Evolutionary conservation across 768 basidiomycete genomes (phyloP), one percentile per base, ranked within the genome.

Genomic region (Pisolithus marmoratus): DNA sequence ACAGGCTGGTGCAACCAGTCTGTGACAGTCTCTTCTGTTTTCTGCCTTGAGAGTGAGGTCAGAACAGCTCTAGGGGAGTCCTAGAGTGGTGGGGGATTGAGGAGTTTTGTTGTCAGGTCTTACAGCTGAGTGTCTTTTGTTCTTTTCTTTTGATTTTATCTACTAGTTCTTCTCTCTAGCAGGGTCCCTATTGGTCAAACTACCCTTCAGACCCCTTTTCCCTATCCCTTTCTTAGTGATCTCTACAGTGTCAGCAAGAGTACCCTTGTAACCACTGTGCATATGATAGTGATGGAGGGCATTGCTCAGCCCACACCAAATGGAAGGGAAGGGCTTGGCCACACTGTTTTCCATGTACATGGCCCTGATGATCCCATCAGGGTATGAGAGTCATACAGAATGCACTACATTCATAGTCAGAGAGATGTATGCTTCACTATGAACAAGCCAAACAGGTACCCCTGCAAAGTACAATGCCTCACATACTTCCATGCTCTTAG

Each of bases 371-470:
- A n/a, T n/a, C 31, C 26, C n/a, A 24, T 46, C 8, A 19, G 22
- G 45, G n/a, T 22, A 24, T 34, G 24, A 26, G 4, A 46, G 23
- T 27, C 5, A 1, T 7, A 46, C 24, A 2, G 26, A 24, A 12
- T 46, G n/a, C 20, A 46, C 19, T 9, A 46, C 26, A 19, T 46
- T 46, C 45, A 46, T 46, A 23, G 22, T 23, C 9, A n/a, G 38
- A 17, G 19, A 38, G 15, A 38, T 38, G 19, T 17, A 38, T 19
- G 14, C 38, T 38, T 38, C 12, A 17, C n/a, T n/a, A n/a, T n/a
- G n/a, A 41, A 41, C 7, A 8, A 41, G 38, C 55, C 55, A 59
- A 8, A 54, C 43, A 1, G 53, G 54, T 8, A 59, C 47, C 9
- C 56, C 53, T 1, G 56, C 53, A 3, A 37, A 23, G 38, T 48